Evolutionary conservation across 78 protist genomes (phyloP).

Genomic region (Thecamonas trahens): DNA sequence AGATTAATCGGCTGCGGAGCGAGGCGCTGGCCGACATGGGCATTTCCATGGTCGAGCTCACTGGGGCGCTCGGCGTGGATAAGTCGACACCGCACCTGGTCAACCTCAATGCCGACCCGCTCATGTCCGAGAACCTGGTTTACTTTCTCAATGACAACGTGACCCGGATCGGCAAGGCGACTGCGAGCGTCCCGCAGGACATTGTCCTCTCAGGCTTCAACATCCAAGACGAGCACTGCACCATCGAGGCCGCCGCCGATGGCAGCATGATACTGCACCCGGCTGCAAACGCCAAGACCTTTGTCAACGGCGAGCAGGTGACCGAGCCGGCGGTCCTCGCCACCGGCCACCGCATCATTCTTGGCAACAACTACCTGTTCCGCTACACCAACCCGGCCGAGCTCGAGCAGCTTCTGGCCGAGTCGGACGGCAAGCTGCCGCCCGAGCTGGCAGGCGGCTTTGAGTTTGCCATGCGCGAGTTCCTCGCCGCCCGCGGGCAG

Average conservation of each 20-base stretch:
- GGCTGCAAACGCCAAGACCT: slow-evolving; percentile 3
- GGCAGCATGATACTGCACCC: too few species aligned
- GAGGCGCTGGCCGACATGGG: slow-evolving; percentile 44
- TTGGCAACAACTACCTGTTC: slow-evolving; percentile 60
- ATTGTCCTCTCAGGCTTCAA: slow-evolving; percentile 45
- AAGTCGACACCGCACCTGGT: slow-evolving; percentile 55
- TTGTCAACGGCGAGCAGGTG: slow-evolving; percentile 46
- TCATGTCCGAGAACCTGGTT: slow-evolving; percentile 54
- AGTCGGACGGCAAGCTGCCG: too few species aligned
- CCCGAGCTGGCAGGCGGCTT: too few species aligned
- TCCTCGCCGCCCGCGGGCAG: too few species aligned
- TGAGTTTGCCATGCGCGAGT: too few species aligned
- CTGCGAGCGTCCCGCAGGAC: slow-evolving; percentile 36
- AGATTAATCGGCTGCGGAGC: too few species aligned
- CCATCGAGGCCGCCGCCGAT: neutral
- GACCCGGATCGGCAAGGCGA: slow-evolving; percentile 45
- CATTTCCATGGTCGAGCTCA: slow-evolving; percentile 27
- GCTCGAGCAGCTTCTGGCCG: too few species aligned
- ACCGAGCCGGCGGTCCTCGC: slow-evolving; percentile 23
- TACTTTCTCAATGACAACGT: slow-evolving; percentile 48
- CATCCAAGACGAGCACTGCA: slow-evolving; percentile 49
- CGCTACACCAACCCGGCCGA: slow-evolving; percentile 58
- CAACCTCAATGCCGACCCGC: slow-evolving; percentile 70
- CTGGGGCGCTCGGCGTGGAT: too few species aligned
- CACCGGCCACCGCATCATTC: slow-evolving; percentile 50